These are phyloP conservation scores for Daedalea quercina DNA, from an alignment of 768 basidiomycete genomes.

Conservation along the genomic window DNA sequence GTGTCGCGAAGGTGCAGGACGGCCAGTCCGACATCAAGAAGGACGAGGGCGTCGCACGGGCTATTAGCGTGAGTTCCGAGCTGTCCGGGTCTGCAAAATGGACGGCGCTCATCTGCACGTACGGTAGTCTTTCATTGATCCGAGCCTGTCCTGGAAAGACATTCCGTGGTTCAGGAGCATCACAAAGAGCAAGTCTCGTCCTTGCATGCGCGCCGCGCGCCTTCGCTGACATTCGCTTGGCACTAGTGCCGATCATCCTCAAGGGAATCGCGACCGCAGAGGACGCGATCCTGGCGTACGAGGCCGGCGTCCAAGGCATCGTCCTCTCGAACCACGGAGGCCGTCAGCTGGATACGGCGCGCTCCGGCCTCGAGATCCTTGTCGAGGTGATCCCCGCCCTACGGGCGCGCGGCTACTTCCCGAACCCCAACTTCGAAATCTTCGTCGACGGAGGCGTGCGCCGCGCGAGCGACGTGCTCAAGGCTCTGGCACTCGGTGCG, in stretches of 20 bases:
- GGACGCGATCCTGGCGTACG: constrained; percentile 84
- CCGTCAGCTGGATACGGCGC: constrained; percentile 51
- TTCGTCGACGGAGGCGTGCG: constrained; percentile 91
- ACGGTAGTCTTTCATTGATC: constrained; percentile 86
- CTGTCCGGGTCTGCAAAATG: neutral
- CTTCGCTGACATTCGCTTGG: neutral
- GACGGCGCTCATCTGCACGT: constrained; percentile 29
- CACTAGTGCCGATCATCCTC: constrained; percentile 85
- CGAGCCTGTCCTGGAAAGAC: constrained; percentile 81
- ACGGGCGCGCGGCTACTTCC: constrained; percentile 56
- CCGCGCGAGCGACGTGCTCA: constrained; percentile 80
- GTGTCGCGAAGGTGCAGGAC: constrained; percentile 44
- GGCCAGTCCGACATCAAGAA: constrained; percentile 28
- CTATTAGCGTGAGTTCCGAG: constrained; percentile 67
- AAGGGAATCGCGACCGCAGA: constrained; percentile 83
- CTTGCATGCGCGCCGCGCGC: neutral
- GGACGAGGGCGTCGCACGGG: constrained; percentile 72
- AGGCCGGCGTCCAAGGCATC: constrained; percentile 63
- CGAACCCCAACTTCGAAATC: constrained; percentile 72
- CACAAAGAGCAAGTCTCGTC: constrained; percentile 36
- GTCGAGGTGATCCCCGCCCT: constrained; percentile 78
- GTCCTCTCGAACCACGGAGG: constrained; percentile 89
- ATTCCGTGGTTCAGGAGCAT: constrained; percentile 58
- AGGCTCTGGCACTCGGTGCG: constrained; percentile 80
- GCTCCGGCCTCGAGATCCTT: constrained; percentile 86